phyloP scores from a whole-genome alignment of 2,329 filamentous ascomycete species.

The Trichophyton equinum region DNA sequence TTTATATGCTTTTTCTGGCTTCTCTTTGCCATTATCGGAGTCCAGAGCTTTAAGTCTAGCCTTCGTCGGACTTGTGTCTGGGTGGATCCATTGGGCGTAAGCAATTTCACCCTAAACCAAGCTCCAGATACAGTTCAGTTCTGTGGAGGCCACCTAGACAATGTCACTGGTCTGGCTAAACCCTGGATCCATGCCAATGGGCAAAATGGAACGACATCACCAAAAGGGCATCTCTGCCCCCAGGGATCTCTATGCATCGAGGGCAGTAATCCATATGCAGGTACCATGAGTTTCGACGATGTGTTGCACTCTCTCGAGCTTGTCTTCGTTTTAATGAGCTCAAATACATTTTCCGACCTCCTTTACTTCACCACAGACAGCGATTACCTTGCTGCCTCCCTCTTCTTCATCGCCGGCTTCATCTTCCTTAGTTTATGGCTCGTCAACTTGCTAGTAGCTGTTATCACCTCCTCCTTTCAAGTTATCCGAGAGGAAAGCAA shows the following conservation, averaged over 20 bases:
- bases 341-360: constrained; percentile 88
- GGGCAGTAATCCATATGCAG: constrained; percentile 63
- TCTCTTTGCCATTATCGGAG: constrained; percentile 87
- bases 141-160: constrained; percentile 70
- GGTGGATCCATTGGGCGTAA: constrained; percentile 46
- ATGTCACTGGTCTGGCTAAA: constrained; percentile 42
- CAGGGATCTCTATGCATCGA: constrained; percentile 71
- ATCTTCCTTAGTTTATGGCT: constrained; percentile 94
- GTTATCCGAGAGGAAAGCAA: constrained; percentile 95
- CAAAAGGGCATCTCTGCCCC: constrained; percentile 83
- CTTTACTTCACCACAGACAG: constrained; percentile 90
- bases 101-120: constrained; percentile 32
- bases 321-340: constrained; percentile 96
- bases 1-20: constrained; percentile 96
- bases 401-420: constrained; percentile 62
- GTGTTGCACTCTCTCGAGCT: constrained; percentile 83
- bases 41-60: constrained; percentile 89
- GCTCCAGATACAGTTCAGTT: constrained; percentile 56
- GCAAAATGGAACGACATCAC: constrained; percentile 35
- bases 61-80: constrained; percentile 66
- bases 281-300: constrained; percentile 89
- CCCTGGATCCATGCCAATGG: constrained; percentile 58
- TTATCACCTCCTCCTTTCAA: constrained; percentile 97
- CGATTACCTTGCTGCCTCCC: constrained; percentile 73
- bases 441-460: constrained; percentile 84